A percentile compares a stretch with the other conserved stretches of the same genome.
Evolutionary conservation across 108 stramenopile species (phyloP).

Genomic region (Schizochytrium sp.): DNA sequence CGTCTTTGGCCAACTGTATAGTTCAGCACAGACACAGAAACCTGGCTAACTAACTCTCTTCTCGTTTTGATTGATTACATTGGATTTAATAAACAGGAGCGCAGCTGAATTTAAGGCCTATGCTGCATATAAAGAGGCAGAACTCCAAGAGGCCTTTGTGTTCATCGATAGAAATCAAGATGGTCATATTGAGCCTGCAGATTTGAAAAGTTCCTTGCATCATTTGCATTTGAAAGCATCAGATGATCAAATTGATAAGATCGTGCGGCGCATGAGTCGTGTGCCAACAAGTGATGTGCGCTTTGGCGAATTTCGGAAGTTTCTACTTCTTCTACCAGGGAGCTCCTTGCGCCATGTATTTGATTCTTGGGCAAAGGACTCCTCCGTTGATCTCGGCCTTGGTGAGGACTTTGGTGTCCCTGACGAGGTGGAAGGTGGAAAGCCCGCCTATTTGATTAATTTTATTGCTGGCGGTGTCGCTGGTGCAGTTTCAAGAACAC

Average conservation of each 20-base stretch:
- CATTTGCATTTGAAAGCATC: slow-evolving; percentile 66
- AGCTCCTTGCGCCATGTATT: slow-evolving; percentile 61
- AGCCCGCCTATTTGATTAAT: slow-evolving; percentile 67
- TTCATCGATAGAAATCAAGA: slow-evolving; percentile 67
- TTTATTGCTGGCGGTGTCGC: slow-evolving; percentile 72
- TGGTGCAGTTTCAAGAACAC: slow-evolving; percentile 69
- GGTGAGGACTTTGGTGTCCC: slow-evolving; percentile 67
- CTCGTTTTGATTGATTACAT: background rate
- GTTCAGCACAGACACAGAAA: too few relatives aligned
- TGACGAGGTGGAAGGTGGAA: slow-evolving; percentile 66
- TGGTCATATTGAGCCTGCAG: slow-evolving; percentile 66
- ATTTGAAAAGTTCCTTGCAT: slow-evolving; percentile 64
- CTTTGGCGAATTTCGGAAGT: slow-evolving; percentile 68
- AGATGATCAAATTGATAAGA: slow-evolving; percentile 69
- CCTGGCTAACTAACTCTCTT: background rate
- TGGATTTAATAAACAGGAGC: background rate
- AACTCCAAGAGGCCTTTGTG: slow-evolving; percentile 63
- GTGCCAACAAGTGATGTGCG: slow-evolving; percentile 68
- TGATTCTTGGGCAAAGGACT: slow-evolving; percentile 72
- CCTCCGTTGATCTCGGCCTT: slow-evolving; percentile 68
- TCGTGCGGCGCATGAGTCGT: slow-evolving; percentile 67
- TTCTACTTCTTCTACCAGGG: slow-evolving; percentile 65
- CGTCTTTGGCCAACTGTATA: too few relatives aligned
- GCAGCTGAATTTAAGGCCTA: slow-evolving; percentile 28
- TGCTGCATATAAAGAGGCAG: slow-evolving; percentile 56